Evolutionary conservation across 2,329 filamentous ascomycete genomes (phyloP).

Genomic region (Colletotrichum abscissum): DNA sequence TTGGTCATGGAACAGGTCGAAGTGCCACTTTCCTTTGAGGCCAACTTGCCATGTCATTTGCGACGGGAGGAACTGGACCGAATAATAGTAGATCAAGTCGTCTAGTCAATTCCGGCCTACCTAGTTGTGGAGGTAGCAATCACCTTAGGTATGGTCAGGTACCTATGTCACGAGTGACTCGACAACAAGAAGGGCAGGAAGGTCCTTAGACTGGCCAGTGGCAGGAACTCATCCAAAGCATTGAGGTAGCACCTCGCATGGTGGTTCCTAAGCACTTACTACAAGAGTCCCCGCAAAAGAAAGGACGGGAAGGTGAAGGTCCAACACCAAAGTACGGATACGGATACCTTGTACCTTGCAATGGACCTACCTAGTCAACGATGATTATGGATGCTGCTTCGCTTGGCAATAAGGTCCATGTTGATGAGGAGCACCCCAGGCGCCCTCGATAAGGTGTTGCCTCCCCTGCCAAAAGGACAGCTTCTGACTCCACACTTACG

Average conservation of each 20-base stretch:
- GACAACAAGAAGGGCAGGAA: background rate
- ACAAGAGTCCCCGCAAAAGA: background rate
- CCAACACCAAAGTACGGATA: too few relatives aligned
- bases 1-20: background rate
- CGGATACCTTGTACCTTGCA: too few relatives aligned
- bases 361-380: too few relatives aligned
- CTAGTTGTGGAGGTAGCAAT: background rate
- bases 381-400: background rate
- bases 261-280: background rate
- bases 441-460: background rate
- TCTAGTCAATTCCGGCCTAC: background rate
- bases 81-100: background rate
- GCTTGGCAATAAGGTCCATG: background rate
- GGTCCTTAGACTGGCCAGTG: background rate
- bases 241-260: too few relatives aligned
- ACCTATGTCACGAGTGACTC: background rate
- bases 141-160: too few relatives aligned
- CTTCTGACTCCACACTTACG: background rate
- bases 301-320: too few relatives aligned
- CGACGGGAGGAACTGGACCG: background rate
- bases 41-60: background rate
- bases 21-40: background rate
- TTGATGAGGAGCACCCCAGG: background rate
- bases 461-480: background rate
- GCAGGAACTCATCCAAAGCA: too few relatives aligned